Conservation (phyloP, 1,284 basidiomycete genomes). For the Rhodotorula mucilaginosa region DNA sequence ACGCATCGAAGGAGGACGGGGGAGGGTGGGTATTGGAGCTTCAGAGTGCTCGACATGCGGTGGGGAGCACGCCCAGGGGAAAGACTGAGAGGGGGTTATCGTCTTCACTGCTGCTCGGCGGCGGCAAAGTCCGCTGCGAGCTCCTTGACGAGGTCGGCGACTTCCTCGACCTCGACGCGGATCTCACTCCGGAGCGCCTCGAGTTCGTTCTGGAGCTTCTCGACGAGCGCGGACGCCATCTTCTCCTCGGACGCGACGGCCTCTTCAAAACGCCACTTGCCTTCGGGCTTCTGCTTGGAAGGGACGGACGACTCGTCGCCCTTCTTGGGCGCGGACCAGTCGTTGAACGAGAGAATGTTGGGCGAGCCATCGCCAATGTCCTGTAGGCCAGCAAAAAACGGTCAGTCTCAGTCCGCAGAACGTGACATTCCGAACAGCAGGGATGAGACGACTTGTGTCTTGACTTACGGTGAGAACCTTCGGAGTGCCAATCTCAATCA, state of each 20-base stretch:
- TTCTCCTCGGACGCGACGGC: slow-evolving; percentile 5
- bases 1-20: too few species aligned
- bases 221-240: slow-evolving; percentile 26
- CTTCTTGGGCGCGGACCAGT: slow-evolving; percentile 45
- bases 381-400: slow-evolving; percentile 4
- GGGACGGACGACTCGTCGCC: neutral
- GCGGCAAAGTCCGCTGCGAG: slow-evolving; percentile 7
- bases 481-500: slow-evolving; percentile 62
- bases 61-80: too few species aligned
- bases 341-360: slow-evolving; percentile 78
- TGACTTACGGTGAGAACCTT: slow-evolving; percentile 53
- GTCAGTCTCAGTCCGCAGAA: neutral
- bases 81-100: neutral
- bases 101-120: neutral
- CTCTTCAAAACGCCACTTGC: neutral
- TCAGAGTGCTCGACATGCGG: too few species aligned
- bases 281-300: neutral
- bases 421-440: neutral
- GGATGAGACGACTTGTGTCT: neutral
- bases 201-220: slow-evolving; percentile 26
- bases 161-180: slow-evolving; percentile 24
- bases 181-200: slow-evolving; percentile 16
- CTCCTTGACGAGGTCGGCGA: slow-evolving; percentile 19
- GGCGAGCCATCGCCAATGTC: slow-evolving; percentile 60
- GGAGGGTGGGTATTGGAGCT: too few species aligned